Evolutionary conservation across 2,329 filamentous ascomycete species (phyloP).

Genomic region (Fusarium papillatum): DNA sequence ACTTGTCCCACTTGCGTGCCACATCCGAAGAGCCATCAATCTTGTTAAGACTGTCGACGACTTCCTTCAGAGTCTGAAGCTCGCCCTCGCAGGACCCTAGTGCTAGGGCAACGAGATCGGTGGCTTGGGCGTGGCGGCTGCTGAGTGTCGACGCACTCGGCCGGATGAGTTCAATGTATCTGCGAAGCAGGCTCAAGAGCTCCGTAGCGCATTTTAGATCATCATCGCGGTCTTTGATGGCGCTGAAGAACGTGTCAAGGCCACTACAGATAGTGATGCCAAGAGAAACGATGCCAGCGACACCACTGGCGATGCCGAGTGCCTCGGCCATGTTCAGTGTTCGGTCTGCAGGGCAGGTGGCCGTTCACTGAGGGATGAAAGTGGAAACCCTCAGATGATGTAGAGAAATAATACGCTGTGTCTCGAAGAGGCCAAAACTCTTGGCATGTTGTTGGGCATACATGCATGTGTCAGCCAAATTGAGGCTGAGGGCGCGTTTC

Average conservation of each 20-base stretch:
- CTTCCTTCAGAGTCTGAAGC: not conserved
- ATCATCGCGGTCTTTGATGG: not conserved
- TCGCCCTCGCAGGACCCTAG: not conserved
- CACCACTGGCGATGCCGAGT: not conserved
- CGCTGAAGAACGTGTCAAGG: not conserved
- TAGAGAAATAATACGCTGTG: not conserved
- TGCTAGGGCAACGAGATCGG: not conserved
- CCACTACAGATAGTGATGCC: not conserved
- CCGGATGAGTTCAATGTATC: not conserved
- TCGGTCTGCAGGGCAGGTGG: too few species aligned
- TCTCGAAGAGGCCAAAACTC: not conserved
- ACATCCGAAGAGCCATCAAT: not conserved
- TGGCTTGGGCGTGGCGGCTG: not conserved
- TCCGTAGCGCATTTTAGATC: not conserved
- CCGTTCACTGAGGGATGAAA: not conserved
- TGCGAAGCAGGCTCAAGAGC: not conserved
- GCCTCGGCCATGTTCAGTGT: not conserved
- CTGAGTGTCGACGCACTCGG: not conserved
- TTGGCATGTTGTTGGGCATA: not conserved
- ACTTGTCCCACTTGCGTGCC: not conserved
- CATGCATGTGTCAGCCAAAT: not conserved
- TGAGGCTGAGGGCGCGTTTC: not conserved
- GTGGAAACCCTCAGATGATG: not conserved
- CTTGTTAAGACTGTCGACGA: rapidly evolving
- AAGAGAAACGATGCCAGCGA: slow-evolving; percentile 16